Evolutionary conservation across 345 rosid species (phyloP).

Genomic region (Kernera saxatilis): DNA sequence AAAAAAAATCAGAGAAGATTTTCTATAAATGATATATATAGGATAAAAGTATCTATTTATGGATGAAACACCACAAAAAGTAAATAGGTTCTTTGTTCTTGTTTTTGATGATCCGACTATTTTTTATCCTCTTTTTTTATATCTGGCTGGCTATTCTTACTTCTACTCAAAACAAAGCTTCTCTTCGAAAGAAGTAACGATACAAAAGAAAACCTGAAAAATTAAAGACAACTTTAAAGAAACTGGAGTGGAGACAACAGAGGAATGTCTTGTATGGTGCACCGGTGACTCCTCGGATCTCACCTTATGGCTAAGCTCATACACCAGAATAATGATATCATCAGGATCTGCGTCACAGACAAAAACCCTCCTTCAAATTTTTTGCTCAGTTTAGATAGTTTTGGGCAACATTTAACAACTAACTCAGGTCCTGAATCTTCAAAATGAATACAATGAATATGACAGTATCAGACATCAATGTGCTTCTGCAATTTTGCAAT

Average conservation of each 20-base stretch:
- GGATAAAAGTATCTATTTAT: not conserved
- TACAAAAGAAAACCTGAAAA: not conserved
- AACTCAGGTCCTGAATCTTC: not conserved
- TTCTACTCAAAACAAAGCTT: not conserved
- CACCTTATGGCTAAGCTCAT: not conserved
- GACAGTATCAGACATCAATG: not conserved
- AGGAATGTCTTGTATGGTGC: not conserved
- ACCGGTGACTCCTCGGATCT: not conserved
- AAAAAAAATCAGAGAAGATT: too few relatives aligned
- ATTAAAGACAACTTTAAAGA: not conserved
- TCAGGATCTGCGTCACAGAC: slow-evolving; percentile 14
- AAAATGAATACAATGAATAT: not conserved
- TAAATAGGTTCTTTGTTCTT: not conserved
- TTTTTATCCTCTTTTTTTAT: not conserved
- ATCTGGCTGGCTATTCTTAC: not conserved
- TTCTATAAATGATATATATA: too few relatives aligned
- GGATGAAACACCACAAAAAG: not conserved
- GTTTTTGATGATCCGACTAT: not conserved
- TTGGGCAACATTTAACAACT: not conserved
- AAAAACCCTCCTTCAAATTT: too few relatives aligned
- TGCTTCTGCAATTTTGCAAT: not conserved
- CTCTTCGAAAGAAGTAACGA: not conserved
- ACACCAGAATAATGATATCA: not conserved
- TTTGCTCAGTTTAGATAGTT: too few relatives aligned
- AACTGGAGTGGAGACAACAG: not conserved